Base-by-base conservation (phyloP, 2,329 filamentous ascomycete species). In the Pochonia chlamydosporia region DNA sequence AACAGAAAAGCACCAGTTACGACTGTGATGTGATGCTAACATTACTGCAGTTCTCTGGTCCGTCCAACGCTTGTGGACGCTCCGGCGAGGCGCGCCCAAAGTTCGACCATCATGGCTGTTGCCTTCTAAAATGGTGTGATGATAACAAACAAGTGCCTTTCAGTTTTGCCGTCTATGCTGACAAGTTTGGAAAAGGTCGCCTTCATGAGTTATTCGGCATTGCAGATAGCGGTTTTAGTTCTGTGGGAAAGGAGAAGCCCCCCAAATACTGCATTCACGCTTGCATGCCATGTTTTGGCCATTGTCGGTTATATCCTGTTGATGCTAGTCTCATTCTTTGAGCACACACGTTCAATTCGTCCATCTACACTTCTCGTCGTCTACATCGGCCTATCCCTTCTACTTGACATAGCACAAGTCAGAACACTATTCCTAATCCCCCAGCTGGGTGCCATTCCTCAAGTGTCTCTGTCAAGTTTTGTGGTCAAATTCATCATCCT, bases 351-450 rank as follows among this genome's bases (percentile, higher is more conserved):
- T 3, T 58, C 61, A 5, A 50, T 64, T 8, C 54, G 60, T 5
- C 65, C 66, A 4, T 68, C 65, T 1, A 52, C 60, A 1, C 44
- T 65, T 3, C 47, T 68, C 14, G 53, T 47, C 31, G 41, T 53
- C 4, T 68, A 60, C 44, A 46, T 67, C 20, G 55, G 64, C 37
- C 44, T 57, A 3, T 63, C 63, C 1, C 48, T 60, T 4, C 39
- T 65, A 4, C 54, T 65, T n/a, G 65, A 68, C 42, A 47, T 58
- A 14, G 58, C 61, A 1, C 59, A 56, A 11, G 54, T 55, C 2
- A 55, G 65, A 20, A 67, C 65, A 0, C 46, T 65, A 1, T 65
- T 60, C 51, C 54, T 63, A 6, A 52, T 63, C 13, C 46, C 48
- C 10, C 45, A 45, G 2, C 48, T 56, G 21, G 14, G 44, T 33